Base-by-base conservation (phyloP, 1,284 basidiomycete genomes). In the Ceratobasidium sp. region DNA sequence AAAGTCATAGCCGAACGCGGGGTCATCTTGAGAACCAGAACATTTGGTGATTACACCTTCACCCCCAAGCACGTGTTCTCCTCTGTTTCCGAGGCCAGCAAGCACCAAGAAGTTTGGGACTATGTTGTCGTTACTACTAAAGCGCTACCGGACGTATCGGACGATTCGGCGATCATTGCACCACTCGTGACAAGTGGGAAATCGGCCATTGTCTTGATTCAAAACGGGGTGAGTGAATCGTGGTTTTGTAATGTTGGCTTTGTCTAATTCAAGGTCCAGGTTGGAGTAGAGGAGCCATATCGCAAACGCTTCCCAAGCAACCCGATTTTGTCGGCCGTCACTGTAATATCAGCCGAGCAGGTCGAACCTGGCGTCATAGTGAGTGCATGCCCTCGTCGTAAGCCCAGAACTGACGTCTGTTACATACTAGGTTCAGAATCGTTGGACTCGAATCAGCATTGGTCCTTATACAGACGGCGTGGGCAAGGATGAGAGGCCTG, bases 121-220 rank as follows among this genome's bases (percentile, higher is more conserved):
- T 82, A 78, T 73, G 79, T 83, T 7, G 76, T 83, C 2, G 81
- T 83, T 7, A 81, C 82, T 0, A 83, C 82, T 18, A 83, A 83
- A 73, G 81, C 81, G 14, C 72, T 83, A 9, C 80, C 80, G 2
- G 81, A 81, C 58, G 75, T 79, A 7, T 76, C 78, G n/a, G 80
- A 82, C 73, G 81, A 82, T 72, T 79, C 80, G 25, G 76, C 75
- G 12, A 74, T 78, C 18, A 77, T 83, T 58, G 73, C 72, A 11
- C 79, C 78, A 1, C 66, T 81, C 12, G 79, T 82, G 3, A 66
- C 73, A 7, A 61, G 72, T 3, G 73, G 73, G 3, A 70, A 74
- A 21, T 77, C 78, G 30, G 74, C 77, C 16, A 78, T 83, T 42
- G 81, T 82, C 3, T 75, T 83, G 18, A 81, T 83, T 62, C 82